Evolutionary conservation across 352 stramenopile species (phyloP).

Genomic region (Phytophthora quininea): DNA sequence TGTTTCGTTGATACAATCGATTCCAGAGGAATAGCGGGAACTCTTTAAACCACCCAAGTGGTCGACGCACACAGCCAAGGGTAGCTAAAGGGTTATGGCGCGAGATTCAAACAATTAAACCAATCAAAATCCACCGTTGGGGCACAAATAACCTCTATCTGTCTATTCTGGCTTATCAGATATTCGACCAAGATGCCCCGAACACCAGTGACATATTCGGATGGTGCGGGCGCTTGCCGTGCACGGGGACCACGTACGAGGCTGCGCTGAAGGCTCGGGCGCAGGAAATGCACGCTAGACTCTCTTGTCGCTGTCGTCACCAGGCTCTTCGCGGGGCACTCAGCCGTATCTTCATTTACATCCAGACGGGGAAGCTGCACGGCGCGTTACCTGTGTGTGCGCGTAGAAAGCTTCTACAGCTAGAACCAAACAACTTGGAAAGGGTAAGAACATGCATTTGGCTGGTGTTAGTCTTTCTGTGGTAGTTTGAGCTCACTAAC

Average conservation of each 20-base stretch:
- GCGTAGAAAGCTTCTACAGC: neutral
- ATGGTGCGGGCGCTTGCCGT: neutral
- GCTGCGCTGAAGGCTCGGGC: neutral
- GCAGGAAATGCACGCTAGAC: too few species aligned
- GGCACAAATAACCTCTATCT: neutral
- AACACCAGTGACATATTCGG: neutral
- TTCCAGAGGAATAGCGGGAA: constrained; percentile 6
- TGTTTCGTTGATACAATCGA: constrained; percentile 17
- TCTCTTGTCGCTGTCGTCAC: neutral
- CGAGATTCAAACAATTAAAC: constrained; percentile 1
- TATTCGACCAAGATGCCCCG: neutral
- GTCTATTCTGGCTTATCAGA: neutral
- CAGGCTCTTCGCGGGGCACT: neutral
- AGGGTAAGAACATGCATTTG: neutral
- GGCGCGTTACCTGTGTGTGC: neutral
- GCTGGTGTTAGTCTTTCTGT: neutral
- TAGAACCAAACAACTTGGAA: neutral
- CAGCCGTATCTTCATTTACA: neutral
- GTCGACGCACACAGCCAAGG: neutral
- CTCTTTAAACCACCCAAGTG: neutral
- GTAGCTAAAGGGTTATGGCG: too few species aligned
- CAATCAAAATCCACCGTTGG: neutral
- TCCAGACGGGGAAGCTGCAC: neutral
- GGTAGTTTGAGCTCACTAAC: too few species aligned
- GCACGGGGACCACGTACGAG: neutral